Evolutionary conservation across 768 basidiomycete species (phyloP).

Genomic region (Crucibulum laeve): DNA sequence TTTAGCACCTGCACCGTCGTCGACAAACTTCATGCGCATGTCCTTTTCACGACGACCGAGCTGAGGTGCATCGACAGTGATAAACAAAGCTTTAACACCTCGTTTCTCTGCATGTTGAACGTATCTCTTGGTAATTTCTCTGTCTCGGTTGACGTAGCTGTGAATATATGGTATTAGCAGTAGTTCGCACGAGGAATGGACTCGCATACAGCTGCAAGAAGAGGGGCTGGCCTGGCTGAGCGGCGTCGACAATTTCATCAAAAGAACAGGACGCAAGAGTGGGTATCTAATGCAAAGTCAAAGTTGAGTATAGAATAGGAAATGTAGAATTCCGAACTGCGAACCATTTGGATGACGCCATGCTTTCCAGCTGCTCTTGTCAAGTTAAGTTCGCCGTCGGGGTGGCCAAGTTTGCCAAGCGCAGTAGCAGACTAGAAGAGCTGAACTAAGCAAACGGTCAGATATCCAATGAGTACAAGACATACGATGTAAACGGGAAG

Average conservation of each 20-base stretch:
- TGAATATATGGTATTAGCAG: background rate
- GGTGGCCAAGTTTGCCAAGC: slow-evolving; percentile 91
- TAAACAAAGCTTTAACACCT: slow-evolving; percentile 91
- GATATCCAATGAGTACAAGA: background rate
- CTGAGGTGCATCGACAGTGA: slow-evolving; percentile 97
- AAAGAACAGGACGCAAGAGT: slow-evolving; percentile 95
- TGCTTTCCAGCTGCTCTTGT: slow-evolving; percentile 83
- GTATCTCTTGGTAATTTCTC: slow-evolving; percentile 77
- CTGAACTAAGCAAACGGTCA: background rate
- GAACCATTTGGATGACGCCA: slow-evolving; percentile 47
- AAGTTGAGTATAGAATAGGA: background rate
- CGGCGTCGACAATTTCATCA: slow-evolving; percentile 90
- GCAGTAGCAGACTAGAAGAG: slow-evolving; percentile 64
- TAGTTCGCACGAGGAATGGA: background rate
- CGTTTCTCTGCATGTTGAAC: slow-evolving; percentile 88
- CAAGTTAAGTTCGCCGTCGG: slow-evolving; percentile 89
- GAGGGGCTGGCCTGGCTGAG: slow-evolving; percentile 72
- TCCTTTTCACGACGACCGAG: slow-evolving; percentile 94
- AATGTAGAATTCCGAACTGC: background rate
- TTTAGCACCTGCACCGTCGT: slow-evolving; percentile 66
- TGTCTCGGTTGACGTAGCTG: slow-evolving; percentile 91
- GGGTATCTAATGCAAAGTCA: slow-evolving; percentile 62
- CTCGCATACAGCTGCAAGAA: slow-evolving; percentile 75
- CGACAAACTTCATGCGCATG: slow-evolving; percentile 90
- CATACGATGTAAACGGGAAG: slow-evolving; percentile 63